These are phyloP conservation scores for Amaranthus tricolor DNA, from an alignment of 179 eudicot species.

Conservation along the genomic window DNA sequence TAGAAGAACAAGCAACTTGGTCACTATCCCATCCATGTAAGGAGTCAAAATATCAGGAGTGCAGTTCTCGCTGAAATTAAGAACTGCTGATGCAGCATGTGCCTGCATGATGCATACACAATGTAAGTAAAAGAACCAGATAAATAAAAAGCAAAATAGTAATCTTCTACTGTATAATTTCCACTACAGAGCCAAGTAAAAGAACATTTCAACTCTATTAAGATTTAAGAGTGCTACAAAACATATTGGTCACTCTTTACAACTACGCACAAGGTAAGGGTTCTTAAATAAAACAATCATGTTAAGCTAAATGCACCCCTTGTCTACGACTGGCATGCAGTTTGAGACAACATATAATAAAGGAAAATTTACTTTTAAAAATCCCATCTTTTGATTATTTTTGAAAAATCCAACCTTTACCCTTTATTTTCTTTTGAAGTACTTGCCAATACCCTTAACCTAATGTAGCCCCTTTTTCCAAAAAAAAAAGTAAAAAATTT, in stretches of 20 bases:
- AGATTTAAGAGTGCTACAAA: not conserved
- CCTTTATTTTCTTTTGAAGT: too few relatives aligned
- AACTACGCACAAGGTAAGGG: not conserved
- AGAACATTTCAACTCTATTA: not conserved
- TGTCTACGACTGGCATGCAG: not conserved
- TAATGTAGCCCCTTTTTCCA: too few relatives aligned
- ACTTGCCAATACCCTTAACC: too few relatives aligned
- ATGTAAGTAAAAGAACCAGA: not conserved
- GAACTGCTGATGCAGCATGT: constrained; percentile 97
- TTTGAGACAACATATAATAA: not conserved
- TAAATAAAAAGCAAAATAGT: not conserved
- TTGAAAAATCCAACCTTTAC: too few relatives aligned
- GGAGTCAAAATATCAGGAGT: constrained; percentile 95
- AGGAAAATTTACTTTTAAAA: too few relatives aligned
- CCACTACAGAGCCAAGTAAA: not conserved
- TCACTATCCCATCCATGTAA: constrained; percentile 85
- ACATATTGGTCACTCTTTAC: not conserved
- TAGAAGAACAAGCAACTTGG: constrained; percentile 83
- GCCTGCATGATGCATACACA: constrained; percentile 45
- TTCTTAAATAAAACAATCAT: not conserved
- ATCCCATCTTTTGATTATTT: too few relatives aligned
- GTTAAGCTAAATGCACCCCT: not conserved
- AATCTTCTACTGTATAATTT: not conserved
- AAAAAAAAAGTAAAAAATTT: too few relatives aligned
- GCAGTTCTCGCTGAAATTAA: constrained; percentile 97